These are phyloP conservation scores for Xylaria sp. DNA, from an alignment of 2,329 filamentous ascomycete species.

Conservation along the genomic window DNA sequence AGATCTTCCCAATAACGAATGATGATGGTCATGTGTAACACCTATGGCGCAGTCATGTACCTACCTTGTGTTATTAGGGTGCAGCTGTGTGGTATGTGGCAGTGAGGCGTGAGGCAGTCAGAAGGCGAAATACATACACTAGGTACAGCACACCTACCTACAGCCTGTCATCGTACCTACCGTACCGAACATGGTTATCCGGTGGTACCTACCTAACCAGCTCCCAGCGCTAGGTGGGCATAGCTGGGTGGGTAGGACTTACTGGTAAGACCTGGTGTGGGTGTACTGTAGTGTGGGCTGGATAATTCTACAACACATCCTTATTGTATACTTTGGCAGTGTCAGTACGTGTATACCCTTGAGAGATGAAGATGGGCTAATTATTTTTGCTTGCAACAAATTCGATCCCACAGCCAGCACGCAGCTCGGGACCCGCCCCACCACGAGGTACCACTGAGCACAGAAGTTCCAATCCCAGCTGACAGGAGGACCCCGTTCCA, in stretches of 20 bases:
- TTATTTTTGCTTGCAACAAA: constrained; percentile 8
- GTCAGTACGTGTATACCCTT: neutral
- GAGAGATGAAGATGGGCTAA: constrained; percentile 17
- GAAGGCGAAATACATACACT: constrained; percentile 20
- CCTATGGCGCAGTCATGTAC: constrained; percentile 1
- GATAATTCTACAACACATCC: neutral
- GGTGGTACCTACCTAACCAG: constrained; percentile 25
- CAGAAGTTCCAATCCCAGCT: neutral
- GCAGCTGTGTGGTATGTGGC: constrained; percentile 14
- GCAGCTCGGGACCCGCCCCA: neutral
- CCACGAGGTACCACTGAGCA: neutral
- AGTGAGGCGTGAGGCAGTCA: constrained; percentile 31
- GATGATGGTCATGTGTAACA: constrained; percentile 30
- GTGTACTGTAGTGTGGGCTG: neutral
- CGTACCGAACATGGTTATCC: constrained; percentile 27
- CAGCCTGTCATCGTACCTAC: constrained; percentile 18
- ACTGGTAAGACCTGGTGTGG: neutral
- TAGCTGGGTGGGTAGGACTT: neutral
- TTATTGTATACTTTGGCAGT: neutral
- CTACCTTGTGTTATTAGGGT: neutral
- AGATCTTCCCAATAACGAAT: constrained; percentile 18
- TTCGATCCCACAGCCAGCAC: constrained; percentile 1
- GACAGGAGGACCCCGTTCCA: constrained; percentile 17
- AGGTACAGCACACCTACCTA: neutral
- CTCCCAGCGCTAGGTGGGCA: neutral